A percentile compares a stretch with the other conserved stretches of the same genome.
These are phyloP conservation scores for Globisporangium emineosum DNA, from an alignment of 352 stramenopile species.

Conservation along the genomic window DNA sequence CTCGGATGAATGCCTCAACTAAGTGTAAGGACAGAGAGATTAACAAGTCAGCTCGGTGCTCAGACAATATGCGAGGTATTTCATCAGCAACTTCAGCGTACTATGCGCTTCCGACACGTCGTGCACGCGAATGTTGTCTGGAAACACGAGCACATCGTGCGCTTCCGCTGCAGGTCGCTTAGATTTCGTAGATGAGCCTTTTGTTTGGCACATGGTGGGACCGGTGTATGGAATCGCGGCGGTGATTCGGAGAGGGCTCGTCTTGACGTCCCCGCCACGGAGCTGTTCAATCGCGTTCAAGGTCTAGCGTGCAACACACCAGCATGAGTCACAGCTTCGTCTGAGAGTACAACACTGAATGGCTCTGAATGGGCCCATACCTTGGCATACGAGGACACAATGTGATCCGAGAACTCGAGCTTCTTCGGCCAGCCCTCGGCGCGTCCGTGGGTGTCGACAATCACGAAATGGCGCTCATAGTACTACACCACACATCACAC, in stretches of 20 bases:
- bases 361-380: conserved; percentile 9
- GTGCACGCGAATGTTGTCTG: conserved; percentile 56
- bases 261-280: conserved; percentile 31
- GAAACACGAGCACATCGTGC: conserved; percentile 73
- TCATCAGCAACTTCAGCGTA: conserved; percentile 22
- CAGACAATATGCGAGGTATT: not conserved
- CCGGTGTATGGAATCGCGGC: conserved; percentile 50
- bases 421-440: conserved; percentile 63
- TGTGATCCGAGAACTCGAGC: conserved; percentile 63
- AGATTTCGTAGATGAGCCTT: not conserved
- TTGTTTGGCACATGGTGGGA: not conserved
- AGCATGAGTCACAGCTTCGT: not conserved
- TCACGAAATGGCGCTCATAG: conserved; percentile 56
- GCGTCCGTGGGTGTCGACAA: conserved; percentile 44
- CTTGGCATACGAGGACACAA: conserved; percentile 42
- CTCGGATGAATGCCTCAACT: conserved; percentile 36
- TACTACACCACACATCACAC: conserved; percentile 19
- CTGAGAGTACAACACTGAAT: not conserved
- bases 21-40: not conserved
- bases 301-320: conserved; percentile 13
- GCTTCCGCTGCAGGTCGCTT: not conserved
- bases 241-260: conserved; percentile 42
- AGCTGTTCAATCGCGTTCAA: conserved; percentile 26
- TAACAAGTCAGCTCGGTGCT: not conserved
- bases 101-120: conserved; percentile 43